phyloP scores from a whole-genome alignment of 2,329 filamentous ascomycete genomes.

The Leptographium lundbergii region DNA sequence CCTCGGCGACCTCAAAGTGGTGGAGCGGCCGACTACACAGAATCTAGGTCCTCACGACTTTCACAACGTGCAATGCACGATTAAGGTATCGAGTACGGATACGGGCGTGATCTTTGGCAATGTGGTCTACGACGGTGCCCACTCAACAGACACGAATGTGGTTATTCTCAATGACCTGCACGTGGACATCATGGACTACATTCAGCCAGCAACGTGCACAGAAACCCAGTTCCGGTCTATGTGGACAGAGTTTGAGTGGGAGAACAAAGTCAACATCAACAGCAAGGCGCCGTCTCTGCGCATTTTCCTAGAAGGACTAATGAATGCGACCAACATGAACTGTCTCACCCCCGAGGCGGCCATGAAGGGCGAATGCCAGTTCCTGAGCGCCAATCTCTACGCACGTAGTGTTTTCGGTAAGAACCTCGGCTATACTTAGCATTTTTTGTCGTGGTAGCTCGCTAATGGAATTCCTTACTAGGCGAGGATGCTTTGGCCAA shows the following conservation, averaged over 20 bases:
- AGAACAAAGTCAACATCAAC: constrained; percentile 99
- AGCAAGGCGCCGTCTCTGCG: constrained; percentile 86
- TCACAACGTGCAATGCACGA: constrained; percentile 94
- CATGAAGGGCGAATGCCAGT: constrained; percentile 94
- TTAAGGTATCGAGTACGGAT: constrained; percentile 89
- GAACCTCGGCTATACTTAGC: constrained; percentile 23
- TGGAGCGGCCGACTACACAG: constrained; percentile 90
- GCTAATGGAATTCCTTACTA: constrained; percentile 23
- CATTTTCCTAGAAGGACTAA: constrained; percentile 85
- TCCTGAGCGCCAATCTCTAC: constrained; percentile 93
- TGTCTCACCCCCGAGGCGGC: constrained; percentile 94
- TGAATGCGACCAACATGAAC: constrained; percentile 98
- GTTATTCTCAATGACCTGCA: constrained; percentile 97
- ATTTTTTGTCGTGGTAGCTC: background rate
- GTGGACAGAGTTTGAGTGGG: constrained; percentile 99
- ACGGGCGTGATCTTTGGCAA: constrained; percentile 98
- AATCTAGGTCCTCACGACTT: constrained; percentile 94
- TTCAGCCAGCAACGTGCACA: constrained; percentile 89
- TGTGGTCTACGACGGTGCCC: constrained; percentile 90
- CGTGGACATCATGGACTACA: constrained; percentile 99
- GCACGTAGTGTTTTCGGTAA: constrained; percentile 95
- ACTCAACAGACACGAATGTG: constrained; percentile 86
- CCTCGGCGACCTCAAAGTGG: constrained; percentile 91
- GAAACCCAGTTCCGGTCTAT: constrained; percentile 99
- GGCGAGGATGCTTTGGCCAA: constrained; percentile 98